Conservation (phyloP, 352 stramenopile species). For the Globisporangium paroecandrum region DNA sequence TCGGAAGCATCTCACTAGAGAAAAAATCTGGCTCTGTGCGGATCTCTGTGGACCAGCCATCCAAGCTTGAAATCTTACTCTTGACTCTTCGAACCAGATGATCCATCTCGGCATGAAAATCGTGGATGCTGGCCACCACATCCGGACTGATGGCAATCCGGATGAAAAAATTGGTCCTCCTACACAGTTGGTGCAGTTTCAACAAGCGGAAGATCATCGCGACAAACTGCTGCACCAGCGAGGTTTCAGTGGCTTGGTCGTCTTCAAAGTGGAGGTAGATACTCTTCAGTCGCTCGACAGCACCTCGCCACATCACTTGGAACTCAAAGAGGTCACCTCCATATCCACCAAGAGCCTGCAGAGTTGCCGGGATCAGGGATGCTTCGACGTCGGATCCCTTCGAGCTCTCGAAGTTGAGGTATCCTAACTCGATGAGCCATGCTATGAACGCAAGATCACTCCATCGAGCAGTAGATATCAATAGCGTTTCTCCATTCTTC, state of each 20-base stretch:
- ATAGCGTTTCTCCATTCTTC: not conserved
- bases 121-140: slow-evolving; percentile 3
- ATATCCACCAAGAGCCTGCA: not conserved
- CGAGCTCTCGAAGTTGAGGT: not conserved
- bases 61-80: not conserved
- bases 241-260: not conserved
- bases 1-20: not conserved
- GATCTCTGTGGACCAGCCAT: not conserved
- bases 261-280: slow-evolving; percentile 3
- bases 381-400: not conserved
- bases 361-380: not conserved
- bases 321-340: slow-evolving; percentile 6
- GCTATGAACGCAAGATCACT: not conserved
- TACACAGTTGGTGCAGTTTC: slow-evolving; percentile 4
- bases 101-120: slow-evolving; percentile 14
- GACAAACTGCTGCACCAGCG: slow-evolving; percentile 3
- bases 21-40: not conserved
- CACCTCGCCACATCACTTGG: slow-evolving; percentile 4
- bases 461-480: slow-evolving; percentile 10
- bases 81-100: slow-evolving; percentile 4
- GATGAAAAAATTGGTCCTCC: slow-evolving; percentile 2
- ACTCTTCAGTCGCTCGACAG: not conserved
- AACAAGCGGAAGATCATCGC: slow-evolving; percentile 7
- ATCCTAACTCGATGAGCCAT: not conserved
- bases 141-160: slow-evolving; percentile 2